Evolutionary conservation across 176 grass and related monocot species (phyloP), one percentile per base, ranked within the genome.

Genomic region (Phragmites australis): DNA sequence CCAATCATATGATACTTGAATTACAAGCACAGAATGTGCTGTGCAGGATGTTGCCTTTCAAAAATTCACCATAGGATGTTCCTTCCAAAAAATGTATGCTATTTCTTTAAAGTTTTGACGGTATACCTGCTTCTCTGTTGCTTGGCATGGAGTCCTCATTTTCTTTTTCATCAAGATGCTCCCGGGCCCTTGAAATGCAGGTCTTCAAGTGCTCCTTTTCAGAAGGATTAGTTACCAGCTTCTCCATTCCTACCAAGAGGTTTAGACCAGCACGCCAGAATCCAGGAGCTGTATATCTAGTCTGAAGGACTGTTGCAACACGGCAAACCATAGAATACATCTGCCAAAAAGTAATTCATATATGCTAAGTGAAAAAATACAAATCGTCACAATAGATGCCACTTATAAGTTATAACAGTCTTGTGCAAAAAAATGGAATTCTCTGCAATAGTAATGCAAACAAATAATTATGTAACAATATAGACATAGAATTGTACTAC

Each of bases 261-360:
- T 88, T 89, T 80, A 98, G 68, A 57, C 92, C 96, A 86, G 79
- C 70, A 75, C 68, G 80, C 96, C 96, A 98, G 84, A 98, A 98
- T 70, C 86, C 92, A 50, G 88, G 84, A 76, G 92, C 86, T 49
- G 90, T 94, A 85, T 98, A 94, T 86, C 96, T 90, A 55, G 88
- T 89, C 79, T 92, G 92, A 84, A 98, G 90, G 75, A 98, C 67
- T 18, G 92, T 94, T 59, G 90, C 90, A 72, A 95, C 92, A 47
- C 92, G 88, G 69, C 87, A 89, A 83, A 95, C 77, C 2, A 92
- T 77, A 68, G 88, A 84, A 83, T 89, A 93, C 71, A 98, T 89
- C 92, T 94, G 86, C 62, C 57, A 69, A 21, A 43, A 53, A 67
- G 59, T 34, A 79, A 69, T 18, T 45, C 3, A 46, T 34, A 54